phyloP scores from a whole-genome alignment of 805 yeast species.

The Nakazawaea sp. region DNA sequence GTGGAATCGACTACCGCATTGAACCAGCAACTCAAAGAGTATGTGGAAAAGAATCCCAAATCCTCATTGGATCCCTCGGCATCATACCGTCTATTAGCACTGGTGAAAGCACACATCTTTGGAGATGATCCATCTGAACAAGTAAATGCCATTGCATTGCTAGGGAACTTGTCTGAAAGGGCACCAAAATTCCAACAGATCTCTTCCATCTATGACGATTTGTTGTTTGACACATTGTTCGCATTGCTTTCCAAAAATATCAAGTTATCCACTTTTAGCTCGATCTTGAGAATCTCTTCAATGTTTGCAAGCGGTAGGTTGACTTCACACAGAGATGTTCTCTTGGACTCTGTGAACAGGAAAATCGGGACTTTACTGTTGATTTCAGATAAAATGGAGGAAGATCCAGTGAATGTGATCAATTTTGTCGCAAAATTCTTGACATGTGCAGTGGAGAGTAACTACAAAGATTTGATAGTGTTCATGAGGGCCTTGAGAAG shows the following conservation, averaged over 20 bases:
- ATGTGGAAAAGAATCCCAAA: slow-evolving; percentile 7
- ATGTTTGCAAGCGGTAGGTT: slow-evolving; percentile 17
- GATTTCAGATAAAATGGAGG: slow-evolving; percentile 4
- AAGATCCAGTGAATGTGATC: background rate
- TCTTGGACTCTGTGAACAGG: slow-evolving; percentile 1
- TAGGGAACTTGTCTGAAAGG: slow-evolving; percentile 44
- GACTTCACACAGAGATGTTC: slow-evolving; percentile 11
- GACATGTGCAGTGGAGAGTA: slow-evolving; percentile 4
- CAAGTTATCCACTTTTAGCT: slow-evolving; percentile 37
- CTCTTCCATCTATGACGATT: slow-evolving; percentile 29
- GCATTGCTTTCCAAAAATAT: slow-evolving; percentile 33
- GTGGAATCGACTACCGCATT: slow-evolving; percentile 1
- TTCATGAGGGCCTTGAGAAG: slow-evolving; percentile 40
- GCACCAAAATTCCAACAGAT: slow-evolving; percentile 33
- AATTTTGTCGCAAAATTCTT: slow-evolving; percentile 12
- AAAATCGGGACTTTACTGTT: slow-evolving; percentile 9
- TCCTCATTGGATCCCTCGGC: background rate
- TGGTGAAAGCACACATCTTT: slow-evolving; percentile 32
- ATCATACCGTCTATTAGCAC: slow-evolving; percentile 5
- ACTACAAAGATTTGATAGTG: slow-evolving; percentile 26
- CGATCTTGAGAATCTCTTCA: slow-evolving; percentile 31
- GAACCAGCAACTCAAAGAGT: slow-evolving; percentile 5
- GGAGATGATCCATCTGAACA: slow-evolving; percentile 43
- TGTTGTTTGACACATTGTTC: slow-evolving; percentile 32
- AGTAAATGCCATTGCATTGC: slow-evolving; percentile 44